Conservation (phyloP, 2,329 filamentous ascomycete species). For the Ceratocystis cacaofunesta region DNA sequence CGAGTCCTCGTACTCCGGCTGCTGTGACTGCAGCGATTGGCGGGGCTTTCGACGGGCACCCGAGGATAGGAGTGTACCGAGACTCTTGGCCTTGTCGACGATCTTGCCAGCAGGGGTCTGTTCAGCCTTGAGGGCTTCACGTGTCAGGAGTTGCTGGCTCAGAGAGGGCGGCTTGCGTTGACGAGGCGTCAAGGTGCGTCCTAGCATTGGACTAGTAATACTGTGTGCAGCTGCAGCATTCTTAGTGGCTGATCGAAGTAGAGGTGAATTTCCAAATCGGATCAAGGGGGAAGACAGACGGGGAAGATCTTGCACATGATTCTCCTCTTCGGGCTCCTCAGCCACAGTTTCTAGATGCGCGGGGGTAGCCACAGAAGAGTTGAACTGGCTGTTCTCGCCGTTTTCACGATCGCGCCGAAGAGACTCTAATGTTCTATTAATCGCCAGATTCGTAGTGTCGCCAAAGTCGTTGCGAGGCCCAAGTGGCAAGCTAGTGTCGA, state of each 20-base stretch:
- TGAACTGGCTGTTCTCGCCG: neutral
- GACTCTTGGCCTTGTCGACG: neutral
- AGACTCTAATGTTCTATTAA: conserved; percentile 39
- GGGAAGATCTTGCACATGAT: neutral
- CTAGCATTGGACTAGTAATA: conserved; percentile 12
- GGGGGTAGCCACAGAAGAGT: neutral
- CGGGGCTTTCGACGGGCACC: conserved; percentile 13
- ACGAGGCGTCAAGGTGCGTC: conserved; percentile 25
- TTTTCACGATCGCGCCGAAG: conserved; percentile 12
- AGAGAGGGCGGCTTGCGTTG: conserved; percentile 23
- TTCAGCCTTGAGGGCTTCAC: conserved; percentile 21
- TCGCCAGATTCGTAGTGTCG: conserved; percentile 41
- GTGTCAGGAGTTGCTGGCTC: conserved; percentile 25
- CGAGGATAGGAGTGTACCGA: conserved; percentile 8
- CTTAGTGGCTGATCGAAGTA: conserved; percentile 11
- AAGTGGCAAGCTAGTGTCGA: conserved; percentile 29
- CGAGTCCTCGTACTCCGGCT: conserved; percentile 1
- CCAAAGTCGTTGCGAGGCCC: conserved; percentile 33
- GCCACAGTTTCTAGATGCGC: neutral
- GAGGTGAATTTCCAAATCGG: conserved; percentile 12
- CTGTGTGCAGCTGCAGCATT: conserved; percentile 8
- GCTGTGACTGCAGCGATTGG: neutral
- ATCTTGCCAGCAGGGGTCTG: conserved; percentile 2
- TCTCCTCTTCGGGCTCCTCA: conserved; percentile 8
- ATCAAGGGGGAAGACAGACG: conserved; percentile 5